phyloP scores from a whole-genome alignment of 2,329 filamentous ascomycete genomes.

The Pseudogymnoascus verrucosus region DNA sequence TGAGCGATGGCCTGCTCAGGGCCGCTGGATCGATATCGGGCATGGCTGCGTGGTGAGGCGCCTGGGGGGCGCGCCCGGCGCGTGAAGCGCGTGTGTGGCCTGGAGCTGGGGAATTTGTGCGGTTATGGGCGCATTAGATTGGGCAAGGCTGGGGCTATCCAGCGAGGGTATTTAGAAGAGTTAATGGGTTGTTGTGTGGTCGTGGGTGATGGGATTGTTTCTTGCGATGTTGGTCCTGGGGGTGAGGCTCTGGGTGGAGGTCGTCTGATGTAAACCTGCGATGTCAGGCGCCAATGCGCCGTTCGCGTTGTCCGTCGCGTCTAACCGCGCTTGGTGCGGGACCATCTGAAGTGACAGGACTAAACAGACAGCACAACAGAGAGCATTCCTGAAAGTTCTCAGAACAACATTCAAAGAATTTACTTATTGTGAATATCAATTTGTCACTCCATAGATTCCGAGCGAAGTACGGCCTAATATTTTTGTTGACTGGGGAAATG shows the following conservation, averaged over 20 bases:
- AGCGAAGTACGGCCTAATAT: not conserved
- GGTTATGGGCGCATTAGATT: slow-evolving; percentile 24
- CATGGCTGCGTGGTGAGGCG: slow-evolving; percentile 34
- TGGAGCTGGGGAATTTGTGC: not conserved
- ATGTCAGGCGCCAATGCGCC: slow-evolving; percentile 1
- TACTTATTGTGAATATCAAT: not conserved
- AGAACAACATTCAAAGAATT: slow-evolving; percentile 7
- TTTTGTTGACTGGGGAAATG: slow-evolving; percentile 6
- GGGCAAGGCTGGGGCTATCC: slow-evolving; percentile 17
- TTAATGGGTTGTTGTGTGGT: slow-evolving; percentile 12
- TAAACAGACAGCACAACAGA: slow-evolving; percentile 3
- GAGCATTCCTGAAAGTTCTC: not conserved
- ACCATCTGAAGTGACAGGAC: not conserved
- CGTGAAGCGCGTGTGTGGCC: not conserved
- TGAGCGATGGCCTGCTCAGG: slow-evolving; percentile 52
- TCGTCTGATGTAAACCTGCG: slow-evolving; percentile 7
- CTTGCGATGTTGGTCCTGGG: not conserved
- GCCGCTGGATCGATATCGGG: slow-evolving; percentile 65
- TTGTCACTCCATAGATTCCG: not conserved
- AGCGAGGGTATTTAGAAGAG: slow-evolving; percentile 20
- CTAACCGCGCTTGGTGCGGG: slow-evolving; percentile 5
- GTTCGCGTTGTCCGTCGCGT: slow-evolving; percentile 6
- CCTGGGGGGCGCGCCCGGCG: not conserved
- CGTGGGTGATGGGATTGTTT: slow-evolving; percentile 17
- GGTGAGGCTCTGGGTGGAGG: slow-evolving; percentile 5